phyloP scores from a whole-genome alignment of 805 yeast species.

The Alloascoidea africana region DNA sequence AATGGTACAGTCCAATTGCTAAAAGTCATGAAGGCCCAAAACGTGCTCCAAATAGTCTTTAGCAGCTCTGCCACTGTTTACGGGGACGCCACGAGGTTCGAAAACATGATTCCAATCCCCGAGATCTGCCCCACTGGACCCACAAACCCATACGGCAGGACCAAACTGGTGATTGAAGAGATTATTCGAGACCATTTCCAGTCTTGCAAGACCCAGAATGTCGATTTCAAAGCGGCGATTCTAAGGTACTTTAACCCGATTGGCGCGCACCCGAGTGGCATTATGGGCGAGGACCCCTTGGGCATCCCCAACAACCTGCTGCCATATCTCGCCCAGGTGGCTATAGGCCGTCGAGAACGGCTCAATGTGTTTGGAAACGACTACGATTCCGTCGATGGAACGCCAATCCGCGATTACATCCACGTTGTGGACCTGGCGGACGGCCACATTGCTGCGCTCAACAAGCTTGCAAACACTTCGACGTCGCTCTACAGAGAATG shows the following conservation, averaged over 20 bases:
- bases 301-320: constrained; percentile 66
- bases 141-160: constrained; percentile 64
- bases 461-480: constrained; percentile 26
- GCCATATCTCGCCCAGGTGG: constrained; percentile 68
- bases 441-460: constrained; percentile 63
- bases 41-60: constrained; percentile 46
- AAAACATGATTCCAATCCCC: constrained; percentile 64
- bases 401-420: constrained; percentile 70
- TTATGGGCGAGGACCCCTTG: constrained; percentile 67
- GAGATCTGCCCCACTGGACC: constrained; percentile 66
- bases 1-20: constrained; percentile 47
- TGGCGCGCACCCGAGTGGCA: constrained; percentile 76
- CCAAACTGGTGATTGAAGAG: constrained; percentile 52
- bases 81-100: constrained; percentile 65
- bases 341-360: constrained; percentile 53
- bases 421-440: constrained; percentile 69
- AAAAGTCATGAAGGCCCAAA: constrained; percentile 29
- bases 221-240: constrained; percentile 30
- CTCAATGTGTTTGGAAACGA: constrained; percentile 59
- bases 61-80: constrained; percentile 75
- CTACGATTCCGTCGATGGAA: constrained; percentile 59
- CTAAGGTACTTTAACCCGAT: constrained; percentile 73
- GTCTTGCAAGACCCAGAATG: constrained; percentile 19
- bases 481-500: constrained; percentile 54
- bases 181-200: constrained; percentile 38